Evolutionary conservation across 352 stramenopile species (phyloP), one percentile per base, ranked within the genome.

Genomic region (Globisporangium nagaii): DNA sequence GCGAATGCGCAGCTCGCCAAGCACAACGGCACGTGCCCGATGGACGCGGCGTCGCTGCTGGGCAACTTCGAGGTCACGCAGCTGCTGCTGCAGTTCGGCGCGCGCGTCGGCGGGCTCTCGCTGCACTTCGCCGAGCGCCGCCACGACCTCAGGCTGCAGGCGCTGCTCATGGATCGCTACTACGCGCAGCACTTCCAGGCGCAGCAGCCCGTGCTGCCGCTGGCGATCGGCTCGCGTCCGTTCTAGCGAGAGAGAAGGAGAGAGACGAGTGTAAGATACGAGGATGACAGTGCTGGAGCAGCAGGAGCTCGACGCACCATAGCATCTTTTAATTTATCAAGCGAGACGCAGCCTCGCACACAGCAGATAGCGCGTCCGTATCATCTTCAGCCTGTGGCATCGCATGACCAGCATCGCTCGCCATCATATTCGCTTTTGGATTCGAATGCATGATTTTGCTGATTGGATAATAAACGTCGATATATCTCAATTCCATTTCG

Each of bases 71-170:
- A 84, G 24, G 62, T 86, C 13, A 72, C 74, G 8, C 65, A 65
- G 20, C 61, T 90, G 48, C 66, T 93, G 52, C 62, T 93, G 31
- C 66, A 76, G 40, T 88, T 79, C 43, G 82, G 81, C 35, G 84
- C 84, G 20, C 72, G 65, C 5, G 77, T 90, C 17, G 70, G 73
- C 17, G 82, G 76, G 0, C 56, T 90, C 11, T 73, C 81, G 24
- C 58, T 90, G 37, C 84, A 90, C 46, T 90, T 92, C 52, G 81
- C 81, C 25, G 81, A 92, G 70, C 73, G 73, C 3, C 71, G 70
- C n/a, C 72, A 68, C 13, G 75, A 93, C 57, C 54, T 62, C 20
- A 68, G 70, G 47, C 62, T 93, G 20, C 75, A 89, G 27, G 53
- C 65, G 17, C 53, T 91, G 59, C 68, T 93, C 31, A 81, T 85